Evolutionary conservation across 768 basidiomycete genomes (phyloP), one percentile per base, ranked within the genome.

Genomic region (Auricularia sp.): DNA sequence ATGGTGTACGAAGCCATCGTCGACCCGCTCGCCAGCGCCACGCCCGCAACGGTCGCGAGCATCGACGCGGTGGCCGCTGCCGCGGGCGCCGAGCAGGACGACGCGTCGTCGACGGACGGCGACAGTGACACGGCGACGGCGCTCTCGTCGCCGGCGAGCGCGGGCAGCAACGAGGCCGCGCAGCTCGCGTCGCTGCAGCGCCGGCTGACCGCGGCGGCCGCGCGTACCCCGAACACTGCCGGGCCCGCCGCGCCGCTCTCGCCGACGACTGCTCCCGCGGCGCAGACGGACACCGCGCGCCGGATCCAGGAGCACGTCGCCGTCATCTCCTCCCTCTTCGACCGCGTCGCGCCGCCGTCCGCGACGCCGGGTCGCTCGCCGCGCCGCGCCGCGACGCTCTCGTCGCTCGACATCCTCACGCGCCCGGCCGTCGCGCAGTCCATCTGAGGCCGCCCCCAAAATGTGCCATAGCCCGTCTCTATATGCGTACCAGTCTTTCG

Each of bases 1-100:
- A 75, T 77, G 12, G 80, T 80, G 60, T 85, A 83, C 74, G 88
- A 90, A 79, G 83, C 82, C 67, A 86, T 87, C 74, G 67, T 87
- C 70, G 79, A 77, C 73, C 10, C 47, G 21, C 39, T 14, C 39
- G 47, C 14, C 2, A 6, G 11, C 47, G 8, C 47, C 21, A 18
- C 21, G 10, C 10, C 18, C 47, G 21, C 8, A 1, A 10, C 5
- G 18, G 18, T 18, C 16, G 47, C 14, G 18, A 10, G 14, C 47
- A 21, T 21, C 47, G 47, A 16, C 47, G 47, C 21, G 47, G 47
- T 51, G 47, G 18, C 47, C 16, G 14, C 10, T 18, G 21, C 18
- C 47, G 47, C 47, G 18, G 47, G 6, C 6, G 47, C 47, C 1
- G 47, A 42, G 12, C 39, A 2, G 39, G 39, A 51, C 47, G 47